Percentiles rank a stretch among this genome's conserved stretches.
Conservation (phyloP, 2,329 filamentous ascomycete species). For the Kalmusia sp. region DNA sequence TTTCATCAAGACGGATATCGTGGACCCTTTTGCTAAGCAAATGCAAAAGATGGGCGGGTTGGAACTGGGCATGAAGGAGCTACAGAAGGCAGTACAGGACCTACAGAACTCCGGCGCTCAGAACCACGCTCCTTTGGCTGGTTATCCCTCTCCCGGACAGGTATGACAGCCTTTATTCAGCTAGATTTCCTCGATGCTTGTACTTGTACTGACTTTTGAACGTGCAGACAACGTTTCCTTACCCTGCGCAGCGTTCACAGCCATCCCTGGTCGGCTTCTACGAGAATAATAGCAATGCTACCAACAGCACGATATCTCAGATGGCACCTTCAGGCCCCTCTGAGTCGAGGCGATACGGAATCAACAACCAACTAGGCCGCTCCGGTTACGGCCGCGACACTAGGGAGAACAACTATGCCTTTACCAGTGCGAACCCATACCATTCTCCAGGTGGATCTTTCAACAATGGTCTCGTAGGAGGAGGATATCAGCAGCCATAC, state of each 20-base stretch:
- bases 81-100: slow-evolving; percentile 32
- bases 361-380: slow-evolving; percentile 22
- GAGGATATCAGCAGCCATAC: slow-evolving; percentile 22
- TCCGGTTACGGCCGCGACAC: slow-evolving; percentile 22
- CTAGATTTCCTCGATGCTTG: not conserved
- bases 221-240: slow-evolving; percentile 5
- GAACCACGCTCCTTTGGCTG: slow-evolving; percentile 14
- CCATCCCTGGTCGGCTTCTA: slow-evolving; percentile 28
- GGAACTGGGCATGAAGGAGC: slow-evolving; percentile 31
- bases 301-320: slow-evolving; percentile 16
- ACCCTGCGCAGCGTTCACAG: slow-evolving; percentile 32
- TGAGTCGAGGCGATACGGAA: not conserved
- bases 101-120: slow-evolving; percentile 33
- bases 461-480: slow-evolving; percentile 23
- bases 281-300: slow-evolving; percentile 15
- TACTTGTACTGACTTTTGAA: slow-evolving; percentile 1
- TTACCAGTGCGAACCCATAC: not conserved
- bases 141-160: slow-evolving; percentile 12
- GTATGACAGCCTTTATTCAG: not conserved
- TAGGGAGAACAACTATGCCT: slow-evolving; percentile 25
- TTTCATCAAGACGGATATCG: slow-evolving; percentile 34
- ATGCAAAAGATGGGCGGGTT: slow-evolving; percentile 30
- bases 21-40: slow-evolving; percentile 30
- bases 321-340: slow-evolving; percentile 11
- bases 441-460: slow-evolving; percentile 25